Conservation (phyloP, 345 rosid species). For the Melaleuca alternifolia region DNA sequence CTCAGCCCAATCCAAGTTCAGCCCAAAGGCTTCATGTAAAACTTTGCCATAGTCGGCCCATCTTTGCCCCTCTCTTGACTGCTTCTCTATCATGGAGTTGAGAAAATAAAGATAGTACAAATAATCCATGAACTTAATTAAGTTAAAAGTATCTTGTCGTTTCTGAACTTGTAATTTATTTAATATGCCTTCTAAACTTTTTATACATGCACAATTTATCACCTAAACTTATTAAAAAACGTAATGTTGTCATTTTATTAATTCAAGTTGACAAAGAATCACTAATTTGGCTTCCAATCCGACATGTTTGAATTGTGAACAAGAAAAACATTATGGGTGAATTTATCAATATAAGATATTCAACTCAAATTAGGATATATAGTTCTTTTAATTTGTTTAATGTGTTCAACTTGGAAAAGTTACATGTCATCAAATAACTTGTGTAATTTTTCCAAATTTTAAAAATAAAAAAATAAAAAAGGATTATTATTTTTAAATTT, state of each 20-base stretch:
- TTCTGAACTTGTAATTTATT: neutral
- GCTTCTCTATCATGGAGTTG: neutral
- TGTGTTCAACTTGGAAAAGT: neutral
- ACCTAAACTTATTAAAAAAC: rapidly evolving
- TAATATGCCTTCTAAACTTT: rapidly evolving
- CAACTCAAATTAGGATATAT: too few species aligned
- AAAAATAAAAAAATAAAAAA: too few species aligned
- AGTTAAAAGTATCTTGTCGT: rapidly evolving
- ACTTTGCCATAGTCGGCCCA: neutral
- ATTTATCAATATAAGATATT: too few species aligned
- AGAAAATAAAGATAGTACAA: neutral
- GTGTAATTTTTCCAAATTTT: too few species aligned
- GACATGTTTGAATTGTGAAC: neutral
- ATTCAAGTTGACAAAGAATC: neutral
- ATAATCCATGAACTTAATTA: too few species aligned
- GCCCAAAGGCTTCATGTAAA: neutral
- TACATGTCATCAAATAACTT: too few species aligned
- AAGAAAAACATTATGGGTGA: neutral
- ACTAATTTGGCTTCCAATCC: neutral
- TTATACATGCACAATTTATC: neutral
- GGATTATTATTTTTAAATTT: neutral
- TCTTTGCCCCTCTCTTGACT: neutral
- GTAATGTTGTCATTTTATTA: neutral
- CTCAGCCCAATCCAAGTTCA: neutral
- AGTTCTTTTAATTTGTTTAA: too few species aligned